These are phyloP conservation scores for Eutypella sp. DNA, from an alignment of 2,329 filamentous ascomycete genomes.

Conservation along the genomic window DNA sequence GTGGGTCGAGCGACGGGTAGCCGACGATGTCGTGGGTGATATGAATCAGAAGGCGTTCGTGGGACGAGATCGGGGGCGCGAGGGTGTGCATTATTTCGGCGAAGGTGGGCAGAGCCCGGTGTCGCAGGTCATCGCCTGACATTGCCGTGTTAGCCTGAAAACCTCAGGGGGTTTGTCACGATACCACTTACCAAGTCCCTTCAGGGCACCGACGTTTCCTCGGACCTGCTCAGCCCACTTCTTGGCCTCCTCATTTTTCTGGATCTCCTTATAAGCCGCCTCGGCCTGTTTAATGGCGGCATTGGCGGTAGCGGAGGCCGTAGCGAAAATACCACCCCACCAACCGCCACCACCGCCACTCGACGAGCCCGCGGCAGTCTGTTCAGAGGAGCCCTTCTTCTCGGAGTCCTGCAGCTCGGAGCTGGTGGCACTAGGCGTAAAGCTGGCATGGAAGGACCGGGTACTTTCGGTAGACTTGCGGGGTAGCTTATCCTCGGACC, in stretches of 20 bases:
- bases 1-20: conserved; percentile 89
- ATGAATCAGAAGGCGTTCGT: conserved; percentile 95
- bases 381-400: conserved; percentile 44
- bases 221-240: conserved; percentile 93
- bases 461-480: conserved; percentile 77
- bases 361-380: conserved; percentile 26
- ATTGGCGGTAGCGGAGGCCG: conserved; percentile 55
- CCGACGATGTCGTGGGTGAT: conserved; percentile 93
- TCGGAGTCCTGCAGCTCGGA: conserved; percentile 55
- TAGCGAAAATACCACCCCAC: conserved; percentile 84
- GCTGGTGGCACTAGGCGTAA: conserved; percentile 64
- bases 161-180: background rate
- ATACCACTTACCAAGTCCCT: conserved; percentile 60
- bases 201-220: conserved; percentile 77
- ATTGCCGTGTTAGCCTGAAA: conserved; percentile 7
- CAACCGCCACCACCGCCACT: conserved; percentile 61
- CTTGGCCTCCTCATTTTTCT: conserved; percentile 93
- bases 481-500: conserved; percentile 59
- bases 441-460: conserved; percentile 64
- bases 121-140: conserved; percentile 78
- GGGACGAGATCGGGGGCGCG: conserved; percentile 91
- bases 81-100: conserved; percentile 92
- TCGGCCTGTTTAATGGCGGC: conserved; percentile 91
- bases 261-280: conserved; percentile 87
- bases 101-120: conserved; percentile 87